Evolutionary conservation across 495 filamentous ascomycete genomes (phyloP).

Genomic region (Aspergillus ellipticus): DNA sequence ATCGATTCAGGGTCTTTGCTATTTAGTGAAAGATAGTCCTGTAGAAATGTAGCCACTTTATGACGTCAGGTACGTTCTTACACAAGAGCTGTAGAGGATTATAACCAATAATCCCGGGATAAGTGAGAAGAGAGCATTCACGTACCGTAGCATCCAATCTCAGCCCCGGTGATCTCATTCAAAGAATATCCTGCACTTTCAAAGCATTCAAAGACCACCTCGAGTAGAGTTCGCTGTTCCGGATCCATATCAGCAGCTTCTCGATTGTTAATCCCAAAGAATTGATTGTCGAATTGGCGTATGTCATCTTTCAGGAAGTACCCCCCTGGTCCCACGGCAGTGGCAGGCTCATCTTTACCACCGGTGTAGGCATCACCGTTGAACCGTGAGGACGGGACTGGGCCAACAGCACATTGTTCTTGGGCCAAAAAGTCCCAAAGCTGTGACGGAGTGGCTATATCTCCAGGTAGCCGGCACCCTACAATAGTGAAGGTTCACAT

Average conservation of each 20-base stretch:
- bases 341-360: too few species aligned
- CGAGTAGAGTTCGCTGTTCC: not conserved
- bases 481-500: too few species aligned
- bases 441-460: not conserved
- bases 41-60: not conserved
- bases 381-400: not conserved
- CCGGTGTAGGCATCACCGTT: not conserved
- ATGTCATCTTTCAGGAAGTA: not conserved
- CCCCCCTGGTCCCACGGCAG: not conserved
- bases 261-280: slow-evolving; percentile 6
- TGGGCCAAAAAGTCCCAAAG: not conserved
- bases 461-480: not conserved
- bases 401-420: not conserved
- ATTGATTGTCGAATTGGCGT: slow-evolving; percentile 3
- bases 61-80: too few species aligned
- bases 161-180: not conserved
- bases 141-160: not conserved
- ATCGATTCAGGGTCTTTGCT: not conserved
- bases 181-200: not conserved
- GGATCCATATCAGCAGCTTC: slow-evolving; percentile 10
- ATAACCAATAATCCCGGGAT: too few species aligned
- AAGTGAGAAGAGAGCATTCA: too few species aligned
- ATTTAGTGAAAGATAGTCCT: not conserved
- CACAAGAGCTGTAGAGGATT: too few species aligned
- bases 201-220: not conserved